Percentiles rank a stretch among this genome's conserved stretches.
Evolutionary conservation across 805 yeast genomes (phyloP).

Genomic region (Yarrowia alimentaria): DNA sequence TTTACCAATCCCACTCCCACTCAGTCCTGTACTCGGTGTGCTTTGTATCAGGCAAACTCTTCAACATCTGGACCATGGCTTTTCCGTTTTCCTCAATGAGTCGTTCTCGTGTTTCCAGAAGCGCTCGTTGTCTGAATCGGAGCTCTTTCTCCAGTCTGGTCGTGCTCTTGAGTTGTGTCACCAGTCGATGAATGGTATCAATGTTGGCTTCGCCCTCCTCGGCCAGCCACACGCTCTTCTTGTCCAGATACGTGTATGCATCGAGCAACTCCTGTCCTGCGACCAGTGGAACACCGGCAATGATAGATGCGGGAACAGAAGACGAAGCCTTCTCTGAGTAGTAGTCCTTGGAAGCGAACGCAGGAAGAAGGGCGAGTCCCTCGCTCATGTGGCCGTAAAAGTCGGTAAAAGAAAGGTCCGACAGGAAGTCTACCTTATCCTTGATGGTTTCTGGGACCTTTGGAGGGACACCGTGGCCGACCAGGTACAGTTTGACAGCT

Average conservation of each 20-base stretch:
- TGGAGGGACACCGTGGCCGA: constrained; percentile 22
- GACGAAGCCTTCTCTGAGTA: constrained; percentile 14
- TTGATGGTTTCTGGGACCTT: constrained; percentile 13
- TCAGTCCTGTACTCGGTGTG: neutral
- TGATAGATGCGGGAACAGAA: constrained; percentile 18
- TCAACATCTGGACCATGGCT: neutral
- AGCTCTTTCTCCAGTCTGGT: constrained; percentile 10
- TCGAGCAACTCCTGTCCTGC: constrained; percentile 10
- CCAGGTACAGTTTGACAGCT: neutral
- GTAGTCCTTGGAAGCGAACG: constrained; percentile 21
- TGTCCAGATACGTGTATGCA: constrained; percentile 17
- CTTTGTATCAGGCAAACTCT: neutral
- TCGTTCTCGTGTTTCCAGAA: constrained; percentile 9
- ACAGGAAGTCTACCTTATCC: constrained; percentile 6
- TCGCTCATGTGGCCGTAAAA: constrained; percentile 23
- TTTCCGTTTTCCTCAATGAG: constrained; percentile 3
- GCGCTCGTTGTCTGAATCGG: constrained; percentile 8
- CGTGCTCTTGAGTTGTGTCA: neutral
- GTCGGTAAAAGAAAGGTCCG: constrained; percentile 15
- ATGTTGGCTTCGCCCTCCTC: constrained; percentile 21
- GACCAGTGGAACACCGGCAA: constrained; percentile 15
- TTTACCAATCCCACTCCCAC: constrained; percentile 17
- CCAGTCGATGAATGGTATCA: constrained; percentile 16
- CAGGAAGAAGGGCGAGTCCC: constrained; percentile 15
- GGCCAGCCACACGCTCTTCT: constrained; percentile 10